phyloP scores from a whole-genome alignment of 768 basidiomycete species.

The Hemileccinum impolitum region DNA sequence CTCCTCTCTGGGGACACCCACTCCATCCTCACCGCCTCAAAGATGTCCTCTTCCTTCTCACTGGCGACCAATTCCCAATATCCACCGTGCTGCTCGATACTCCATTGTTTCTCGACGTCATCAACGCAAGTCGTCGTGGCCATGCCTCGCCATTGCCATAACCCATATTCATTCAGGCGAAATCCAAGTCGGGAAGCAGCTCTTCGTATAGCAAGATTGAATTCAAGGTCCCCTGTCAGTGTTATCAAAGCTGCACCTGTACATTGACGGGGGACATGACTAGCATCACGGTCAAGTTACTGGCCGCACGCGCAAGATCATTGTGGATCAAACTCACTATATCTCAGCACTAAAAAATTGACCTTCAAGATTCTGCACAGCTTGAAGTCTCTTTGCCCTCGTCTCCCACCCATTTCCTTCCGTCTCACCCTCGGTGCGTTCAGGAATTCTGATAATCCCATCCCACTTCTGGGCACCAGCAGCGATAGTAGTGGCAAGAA shows the following conservation, averaged over 20 bases:
- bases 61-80: conserved; percentile 23
- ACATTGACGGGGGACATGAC: conserved; percentile 21
- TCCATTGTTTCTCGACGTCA: conserved; percentile 1
- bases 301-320: not conserved
- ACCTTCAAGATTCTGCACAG: conserved; percentile 31
- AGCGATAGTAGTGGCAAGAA: conserved; percentile 39
- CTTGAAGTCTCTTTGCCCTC: conserved; percentile 21
- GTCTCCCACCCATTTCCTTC: conserved; percentile 28
- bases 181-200: conserved; percentile 45
- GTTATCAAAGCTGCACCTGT: conserved; percentile 50
- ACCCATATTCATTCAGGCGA: conserved; percentile 57
- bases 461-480: conserved; percentile 41
- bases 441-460: conserved; percentile 51
- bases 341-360: conserved; percentile 39
- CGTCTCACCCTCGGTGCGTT: conserved; percentile 13
- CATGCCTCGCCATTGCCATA: conserved; percentile 53
- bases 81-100: conserved; percentile 12
- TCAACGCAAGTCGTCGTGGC: not conserved
- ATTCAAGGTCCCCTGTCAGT: conserved; percentile 55
- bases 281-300: conserved; percentile 3
- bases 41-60: conserved; percentile 25
- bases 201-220: conserved; percentile 39
- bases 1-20: conserved; percentile 27
- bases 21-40: conserved; percentile 23
- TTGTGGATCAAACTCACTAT: conserved; percentile 11